These are phyloP conservation scores for Trichomonascaceae sp. DNA, from an alignment of 1,139 yeast genomes.

Conservation along the genomic window DNA sequence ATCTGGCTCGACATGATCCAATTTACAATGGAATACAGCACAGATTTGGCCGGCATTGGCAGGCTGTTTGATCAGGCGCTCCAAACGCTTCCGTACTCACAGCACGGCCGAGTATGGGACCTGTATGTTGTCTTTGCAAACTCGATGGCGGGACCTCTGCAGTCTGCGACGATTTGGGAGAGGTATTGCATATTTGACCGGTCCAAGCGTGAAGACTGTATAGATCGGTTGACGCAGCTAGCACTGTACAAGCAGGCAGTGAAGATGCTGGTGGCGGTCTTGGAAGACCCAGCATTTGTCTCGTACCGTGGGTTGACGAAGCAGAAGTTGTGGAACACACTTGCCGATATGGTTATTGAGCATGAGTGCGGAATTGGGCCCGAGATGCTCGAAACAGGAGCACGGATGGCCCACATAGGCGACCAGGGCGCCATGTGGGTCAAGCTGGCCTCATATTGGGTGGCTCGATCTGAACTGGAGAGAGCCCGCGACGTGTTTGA, in stretches of 20 bases:
- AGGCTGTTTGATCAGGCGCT: conserved; percentile 41
- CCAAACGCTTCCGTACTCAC: conserved; percentile 34
- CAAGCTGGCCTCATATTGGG: conserved; percentile 38
- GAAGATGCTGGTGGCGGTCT: conserved; percentile 21
- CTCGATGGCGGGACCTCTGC: conserved; percentile 29
- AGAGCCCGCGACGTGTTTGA: conserved; percentile 39
- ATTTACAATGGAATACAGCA: conserved; percentile 27
- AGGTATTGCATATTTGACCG: conserved; percentile 34
- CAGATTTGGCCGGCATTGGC: conserved; percentile 34
- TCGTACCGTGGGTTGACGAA: conserved; percentile 29
- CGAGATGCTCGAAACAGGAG: conserved; percentile 30
- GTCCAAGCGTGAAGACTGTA: conserved; percentile 23
- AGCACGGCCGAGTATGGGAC: conserved; percentile 54
- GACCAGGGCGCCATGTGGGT: conserved; percentile 42
- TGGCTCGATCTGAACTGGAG: conserved; percentile 26
- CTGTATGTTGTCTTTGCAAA: conserved; percentile 41
- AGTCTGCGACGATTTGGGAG: conserved; percentile 32
- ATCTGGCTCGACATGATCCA: conserved; percentile 46
- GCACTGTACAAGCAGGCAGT: conserved; percentile 19
- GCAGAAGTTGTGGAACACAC: conserved; percentile 34
- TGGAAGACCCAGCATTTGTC: conserved; percentile 21
- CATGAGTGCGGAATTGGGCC: conserved; percentile 17
- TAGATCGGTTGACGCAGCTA: conserved; percentile 16
- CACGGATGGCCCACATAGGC: conserved; percentile 40
- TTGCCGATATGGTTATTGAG: conserved; percentile 33